These are phyloP conservation scores for Bretziella fagacearum DNA, from an alignment of 2,329 filamentous ascomycete genomes.

Conservation along the genomic window DNA sequence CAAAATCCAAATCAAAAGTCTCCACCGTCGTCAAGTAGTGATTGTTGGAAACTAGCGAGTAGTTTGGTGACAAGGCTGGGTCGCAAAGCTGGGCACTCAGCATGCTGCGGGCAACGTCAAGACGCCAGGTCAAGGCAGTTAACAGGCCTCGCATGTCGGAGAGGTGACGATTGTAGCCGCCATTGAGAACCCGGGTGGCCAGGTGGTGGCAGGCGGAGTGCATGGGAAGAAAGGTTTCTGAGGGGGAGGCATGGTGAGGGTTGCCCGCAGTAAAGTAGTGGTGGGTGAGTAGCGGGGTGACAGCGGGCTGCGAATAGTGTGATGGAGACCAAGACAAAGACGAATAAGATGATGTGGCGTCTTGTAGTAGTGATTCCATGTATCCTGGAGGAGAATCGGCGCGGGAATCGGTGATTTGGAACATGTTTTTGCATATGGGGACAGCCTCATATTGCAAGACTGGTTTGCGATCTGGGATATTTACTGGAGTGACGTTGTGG, in stretches of 20 bases:
- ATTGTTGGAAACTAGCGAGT: constrained; percentile 7
- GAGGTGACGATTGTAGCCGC: background rate
- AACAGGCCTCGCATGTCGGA: constrained; percentile 2
- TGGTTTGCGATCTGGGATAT: background rate
- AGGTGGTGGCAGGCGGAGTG: constrained; percentile 5
- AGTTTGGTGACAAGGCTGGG: constrained; percentile 6
- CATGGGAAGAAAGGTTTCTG: background rate
- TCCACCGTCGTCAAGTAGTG: constrained; percentile 5
- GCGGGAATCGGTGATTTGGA: background rate
- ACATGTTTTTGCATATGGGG: background rate
- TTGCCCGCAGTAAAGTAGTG: background rate
- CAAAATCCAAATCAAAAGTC: constrained; percentile 1
- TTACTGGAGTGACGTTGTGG: background rate
- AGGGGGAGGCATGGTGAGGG: background rate
- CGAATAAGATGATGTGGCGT: background rate
- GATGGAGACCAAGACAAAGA: background rate
- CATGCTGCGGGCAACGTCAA: background rate
- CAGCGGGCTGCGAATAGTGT: background rate
- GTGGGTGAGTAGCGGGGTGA: background rate
- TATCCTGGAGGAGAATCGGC: background rate
- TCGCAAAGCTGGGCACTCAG: constrained; percentile 1
- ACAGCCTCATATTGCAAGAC: background rate
- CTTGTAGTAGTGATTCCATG: no score
- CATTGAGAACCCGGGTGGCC: background rate
- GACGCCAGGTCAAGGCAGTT: constrained; percentile 1